Percentiles rank a stretch among this genome's conserved stretches.
These are phyloP conservation scores for Marchantia paleacea DNA, from an alignment of 225 moss, liverwort and hornwort genomes.

Conservation along the genomic window DNA sequence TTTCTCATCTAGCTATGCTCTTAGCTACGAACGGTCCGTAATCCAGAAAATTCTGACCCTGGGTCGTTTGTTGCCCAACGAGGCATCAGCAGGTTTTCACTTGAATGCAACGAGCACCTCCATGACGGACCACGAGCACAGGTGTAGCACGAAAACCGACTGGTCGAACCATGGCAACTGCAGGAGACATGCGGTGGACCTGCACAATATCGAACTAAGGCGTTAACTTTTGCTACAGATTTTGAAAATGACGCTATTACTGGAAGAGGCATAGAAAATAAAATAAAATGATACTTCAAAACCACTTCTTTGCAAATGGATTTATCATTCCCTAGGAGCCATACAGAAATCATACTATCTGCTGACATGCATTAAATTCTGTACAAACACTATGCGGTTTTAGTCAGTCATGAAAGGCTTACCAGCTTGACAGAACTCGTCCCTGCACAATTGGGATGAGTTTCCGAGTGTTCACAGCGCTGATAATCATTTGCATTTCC, in stretches of 20 bases:
- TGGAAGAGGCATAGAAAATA: too few relatives aligned
- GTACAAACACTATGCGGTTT: too few relatives aligned
- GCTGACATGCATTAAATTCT: too few relatives aligned
- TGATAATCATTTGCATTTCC: background rate
- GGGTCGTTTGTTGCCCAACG: too few relatives aligned
- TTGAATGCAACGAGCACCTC: background rate
- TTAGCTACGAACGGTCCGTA: too few relatives aligned
- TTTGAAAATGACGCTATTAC: background rate
- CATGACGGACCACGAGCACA: background rate
- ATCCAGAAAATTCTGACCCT: too few relatives aligned
- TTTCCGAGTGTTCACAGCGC: background rate
- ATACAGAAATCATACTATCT: too few relatives aligned
- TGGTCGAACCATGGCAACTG: background rate
- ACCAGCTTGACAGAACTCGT: background rate
- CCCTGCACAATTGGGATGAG: background rate
- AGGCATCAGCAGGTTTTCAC: background rate
- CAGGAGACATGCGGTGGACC: conserved; percentile 4
- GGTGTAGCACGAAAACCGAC: background rate
- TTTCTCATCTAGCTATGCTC: too few relatives aligned
- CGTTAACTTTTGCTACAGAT: background rate
- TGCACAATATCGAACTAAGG: background rate
- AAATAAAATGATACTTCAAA: too few relatives aligned
- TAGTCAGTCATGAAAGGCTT: background rate
- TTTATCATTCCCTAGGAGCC: too few relatives aligned
- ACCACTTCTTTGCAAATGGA: too few relatives aligned